These are phyloP conservation scores for Curvularia spicifera DNA, from an alignment of 2,329 filamentous ascomycete species.

Conservation along the genomic window DNA sequence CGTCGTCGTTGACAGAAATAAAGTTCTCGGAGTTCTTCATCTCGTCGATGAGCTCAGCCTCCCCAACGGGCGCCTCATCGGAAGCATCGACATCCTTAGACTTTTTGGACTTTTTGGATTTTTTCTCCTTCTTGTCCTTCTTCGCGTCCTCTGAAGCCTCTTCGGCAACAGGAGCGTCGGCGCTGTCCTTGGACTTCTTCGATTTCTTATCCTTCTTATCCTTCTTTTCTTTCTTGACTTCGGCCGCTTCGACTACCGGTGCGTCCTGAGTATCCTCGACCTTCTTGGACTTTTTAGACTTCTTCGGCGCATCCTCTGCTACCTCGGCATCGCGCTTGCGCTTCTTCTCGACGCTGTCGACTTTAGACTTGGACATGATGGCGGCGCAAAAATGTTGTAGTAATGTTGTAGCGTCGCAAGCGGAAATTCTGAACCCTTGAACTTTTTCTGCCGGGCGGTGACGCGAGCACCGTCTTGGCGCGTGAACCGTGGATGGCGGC, in stretches of 20 bases:
- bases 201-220: slow-evolving; percentile 31
- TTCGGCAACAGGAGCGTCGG: slow-evolving; percentile 10
- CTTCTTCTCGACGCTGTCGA: slow-evolving; percentile 40
- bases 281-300: slow-evolving; percentile 43
- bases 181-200: slow-evolving; percentile 29
- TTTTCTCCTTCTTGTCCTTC: slow-evolving; percentile 27
- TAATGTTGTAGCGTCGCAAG: slow-evolving; percentile 18
- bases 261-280: slow-evolving; percentile 25
- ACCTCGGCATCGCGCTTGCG: slow-evolving; percentile 44
- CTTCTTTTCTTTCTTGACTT: slow-evolving; percentile 30
- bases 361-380: slow-evolving; percentile 31
- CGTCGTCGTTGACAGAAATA: slow-evolving; percentile 24
- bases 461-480: slow-evolving; percentile 22
- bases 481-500: slow-evolving; percentile 20
- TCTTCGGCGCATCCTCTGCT: slow-evolving; percentile 35
- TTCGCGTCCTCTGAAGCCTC: slow-evolving; percentile 19
- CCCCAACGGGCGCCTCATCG: slow-evolving; percentile 16
- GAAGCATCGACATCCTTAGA: slow-evolving; percentile 21
- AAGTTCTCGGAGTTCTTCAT: slow-evolving; percentile 27
- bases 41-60: slow-evolving; percentile 22
- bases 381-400: slow-evolving; percentile 15
- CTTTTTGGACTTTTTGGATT: slow-evolving; percentile 35
- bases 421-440: slow-evolving; percentile 31
- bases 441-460: slow-evolving; percentile 33
- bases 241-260: slow-evolving; percentile 20